Evolutionary conservation across 1,284 basidiomycete species (phyloP), one percentile per base, ranked within the genome.

Genomic region (Microbotryomycetes sp.): DNA sequence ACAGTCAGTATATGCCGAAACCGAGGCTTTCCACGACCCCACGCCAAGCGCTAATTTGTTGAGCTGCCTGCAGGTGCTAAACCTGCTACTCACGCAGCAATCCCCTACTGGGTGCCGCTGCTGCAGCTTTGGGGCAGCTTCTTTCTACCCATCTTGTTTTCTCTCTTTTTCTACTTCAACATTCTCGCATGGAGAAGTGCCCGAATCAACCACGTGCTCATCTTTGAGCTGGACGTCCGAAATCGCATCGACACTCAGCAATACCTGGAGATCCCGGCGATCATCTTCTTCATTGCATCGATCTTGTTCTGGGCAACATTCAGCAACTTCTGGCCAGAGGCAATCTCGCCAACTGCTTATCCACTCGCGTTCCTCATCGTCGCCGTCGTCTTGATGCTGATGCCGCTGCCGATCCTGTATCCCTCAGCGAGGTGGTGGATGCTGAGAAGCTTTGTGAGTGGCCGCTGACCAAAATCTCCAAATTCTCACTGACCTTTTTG

Each of bases 281-380:
- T 62, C 29, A 52, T 69, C 23, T 63, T 56, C 58, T 63, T 65
- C 49, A 54, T 63, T 32, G 47, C 64, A 15, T 65, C 63, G 1
- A 57, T 69, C 14, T 65, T 63, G 58, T 69, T 57, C 25, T 69
- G 68, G 68, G 57, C 58, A 5, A 59, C 65, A 0, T 69, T 56
- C 54, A 50, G 45, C 49, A 67, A 69, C 49, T 67, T 67, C 54
- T 67, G 71, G 55, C 73, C 72, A 3, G 53, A 54, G 4, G 45
- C 67, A 1, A 74, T 77, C 46, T 59, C 70, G 3, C 72, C 75
- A 0, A 70, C 68, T 25, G 76, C 78, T 0, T 97, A 92, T 89
- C 92, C 92, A 0, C 77, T 92, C 4, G 80, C 87, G 0, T 98
- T 92, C 91, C 78, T 97, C 12, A 81, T 81, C 0, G 80, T 91